Evolutionary conservation across 495 filamentous ascomycete genomes (phyloP), one percentile per base, ranked within the genome.

Genomic region (Clohesyomyces aquaticus): DNA sequence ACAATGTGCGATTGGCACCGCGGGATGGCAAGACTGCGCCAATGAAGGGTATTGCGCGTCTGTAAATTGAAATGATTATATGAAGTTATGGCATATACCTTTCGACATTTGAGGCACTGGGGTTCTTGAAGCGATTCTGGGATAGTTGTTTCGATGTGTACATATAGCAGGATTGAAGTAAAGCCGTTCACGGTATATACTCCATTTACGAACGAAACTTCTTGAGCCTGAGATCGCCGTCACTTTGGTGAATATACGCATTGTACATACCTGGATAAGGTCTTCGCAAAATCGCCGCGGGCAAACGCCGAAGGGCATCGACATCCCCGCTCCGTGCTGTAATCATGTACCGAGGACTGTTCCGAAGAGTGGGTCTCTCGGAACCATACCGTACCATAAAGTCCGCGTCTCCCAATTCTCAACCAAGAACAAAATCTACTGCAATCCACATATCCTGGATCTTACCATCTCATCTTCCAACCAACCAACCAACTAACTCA

Each of bases 1-100:
- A 75, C 59, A 68, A 77, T 55, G 70, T 76, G 23, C 46, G 50
- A 21, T 54, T 77, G 57, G 75, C 74, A 38, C 74, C 75, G 52
- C 67, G 45, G 63, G 67, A 59, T 23, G 35, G 45, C 10, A 66
- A 63, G n/a, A 65, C 51, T 19, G 51, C 63, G 14, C 63, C 63
- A 3, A 49, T 66, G 58, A 58, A 70, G 23, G 63, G 63, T 26
- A 61, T 66, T 51, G 63, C 67, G 21, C 53, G 55, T 21, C 59
- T 70, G 54, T 70, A 63, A 35, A 19, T 42, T 55, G 18, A 18
- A 42, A 18, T 46, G 2, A 42, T n/a, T 27, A 52, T 12, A 26
- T 11, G 48, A 29, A 8, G 26, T 10, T 23, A 38, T 38, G 6
- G 32, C 32, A 38, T 38, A 38, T 38, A 14, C 32, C 32, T 38